Evolutionary conservation across 2,329 filamentous ascomycete species (phyloP).

Genomic region (Phaeosphaeria sp.): DNA sequence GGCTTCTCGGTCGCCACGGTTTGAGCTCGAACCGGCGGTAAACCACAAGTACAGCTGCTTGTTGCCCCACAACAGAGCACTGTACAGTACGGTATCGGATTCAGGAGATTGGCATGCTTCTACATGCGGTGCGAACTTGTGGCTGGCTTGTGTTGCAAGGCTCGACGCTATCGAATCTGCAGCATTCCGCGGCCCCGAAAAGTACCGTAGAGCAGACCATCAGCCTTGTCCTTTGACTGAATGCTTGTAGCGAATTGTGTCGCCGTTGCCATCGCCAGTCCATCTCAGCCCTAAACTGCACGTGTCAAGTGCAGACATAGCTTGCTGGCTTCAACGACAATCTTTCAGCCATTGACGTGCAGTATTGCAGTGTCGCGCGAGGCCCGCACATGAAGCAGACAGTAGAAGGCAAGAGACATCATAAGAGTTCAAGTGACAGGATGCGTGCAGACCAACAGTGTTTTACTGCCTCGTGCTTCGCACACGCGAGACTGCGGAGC

Average conservation of each 20-base stretch:
- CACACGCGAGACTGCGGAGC: not conserved
- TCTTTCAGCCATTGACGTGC: not conserved
- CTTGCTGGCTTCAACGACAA: no score
- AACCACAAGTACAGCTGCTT: not conserved
- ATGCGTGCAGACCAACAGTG: not conserved
- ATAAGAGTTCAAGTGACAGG: not conserved
- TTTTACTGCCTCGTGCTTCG: not conserved
- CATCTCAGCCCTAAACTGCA: not conserved
- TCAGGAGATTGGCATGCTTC: not conserved
- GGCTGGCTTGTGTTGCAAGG: not conserved
- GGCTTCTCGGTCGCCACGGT: not conserved
- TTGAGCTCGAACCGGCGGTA: not conserved
- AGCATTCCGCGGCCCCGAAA: not conserved
- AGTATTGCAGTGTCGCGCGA: not conserved
- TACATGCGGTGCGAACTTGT: not conserved
- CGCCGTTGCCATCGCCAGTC: not conserved
- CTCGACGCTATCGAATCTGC: not conserved
- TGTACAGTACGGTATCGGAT: not conserved
- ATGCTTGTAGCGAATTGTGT: not conserved
- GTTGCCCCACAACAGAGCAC: not conserved
- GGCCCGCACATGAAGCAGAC: not conserved
- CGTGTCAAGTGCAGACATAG: not conserved
- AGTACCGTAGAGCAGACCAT: not conserved
- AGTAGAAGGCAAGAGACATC: not conserved
- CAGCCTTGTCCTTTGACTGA: not conserved